Percentiles rank a stretch among this genome's conserved stretches.
Evolutionary conservation across 2,329 filamentous ascomycete species (phyloP).

Genomic region (Beauveria australis): DNA sequence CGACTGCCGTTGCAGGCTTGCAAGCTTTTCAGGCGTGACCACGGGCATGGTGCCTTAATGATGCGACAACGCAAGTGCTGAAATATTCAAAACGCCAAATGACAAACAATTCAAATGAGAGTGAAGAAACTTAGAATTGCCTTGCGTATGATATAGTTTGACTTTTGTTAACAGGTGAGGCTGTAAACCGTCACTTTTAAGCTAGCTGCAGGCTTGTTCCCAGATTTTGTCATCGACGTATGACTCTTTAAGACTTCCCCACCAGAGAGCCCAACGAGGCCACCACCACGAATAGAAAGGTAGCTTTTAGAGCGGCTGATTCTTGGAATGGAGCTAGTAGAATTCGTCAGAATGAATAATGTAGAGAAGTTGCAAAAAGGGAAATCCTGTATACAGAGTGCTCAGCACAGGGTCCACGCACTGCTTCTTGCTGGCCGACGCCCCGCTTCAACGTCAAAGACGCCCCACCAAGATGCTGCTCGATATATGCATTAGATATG

Average conservation of each 20-base stretch:
- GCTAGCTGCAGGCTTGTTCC: not conserved
- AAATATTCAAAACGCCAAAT: constrained; percentile 1
- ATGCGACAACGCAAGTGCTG: not conserved
- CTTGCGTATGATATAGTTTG: not conserved
- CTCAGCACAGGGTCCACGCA: constrained; percentile 12
- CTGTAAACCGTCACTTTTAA: not conserved
- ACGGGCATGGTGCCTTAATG: constrained; percentile 64
- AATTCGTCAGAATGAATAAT: constrained; percentile 10
- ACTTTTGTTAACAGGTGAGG: not conserved
- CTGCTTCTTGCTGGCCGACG: constrained; percentile 1
- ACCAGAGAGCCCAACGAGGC: not conserved
- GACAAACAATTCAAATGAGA: not conserved
- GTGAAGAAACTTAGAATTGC: not conserved
- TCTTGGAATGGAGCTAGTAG: not conserved
- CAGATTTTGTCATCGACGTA: constrained; percentile 6
- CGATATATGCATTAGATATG: constrained; percentile 21
- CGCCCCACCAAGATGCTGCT: constrained; percentile 16
- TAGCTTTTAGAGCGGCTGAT: not conserved
- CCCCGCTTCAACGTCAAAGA: constrained; percentile 20
- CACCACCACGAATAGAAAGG: not conserved
- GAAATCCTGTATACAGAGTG: not conserved
- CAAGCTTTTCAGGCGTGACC: constrained; percentile 82
- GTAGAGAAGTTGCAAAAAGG: not conserved
- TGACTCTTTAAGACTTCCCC: constrained; percentile 10
- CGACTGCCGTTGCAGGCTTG: constrained; percentile 78